Conservation (phyloP, 441 rosid species). For the Daphne laureola region DNA sequence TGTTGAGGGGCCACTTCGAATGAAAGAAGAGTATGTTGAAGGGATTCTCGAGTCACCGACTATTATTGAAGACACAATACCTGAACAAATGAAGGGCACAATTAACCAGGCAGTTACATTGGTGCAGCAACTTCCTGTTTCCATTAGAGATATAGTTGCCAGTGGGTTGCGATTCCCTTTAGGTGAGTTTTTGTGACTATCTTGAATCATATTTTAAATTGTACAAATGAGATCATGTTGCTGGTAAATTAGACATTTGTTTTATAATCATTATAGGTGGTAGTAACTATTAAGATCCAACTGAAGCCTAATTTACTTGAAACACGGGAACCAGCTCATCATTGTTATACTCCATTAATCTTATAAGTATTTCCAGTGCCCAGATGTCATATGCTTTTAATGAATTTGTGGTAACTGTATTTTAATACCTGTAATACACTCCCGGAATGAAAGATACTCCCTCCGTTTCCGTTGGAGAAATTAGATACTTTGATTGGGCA, state of each 20-base stretch:
- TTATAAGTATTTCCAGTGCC: neutral
- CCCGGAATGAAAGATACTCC: too few species aligned
- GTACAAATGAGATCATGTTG: slow-evolving; percentile 1
- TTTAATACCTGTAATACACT: neutral
- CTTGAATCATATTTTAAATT: neutral
- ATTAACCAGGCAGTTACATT: slow-evolving; percentile 56
- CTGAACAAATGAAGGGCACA: slow-evolving; percentile 72
- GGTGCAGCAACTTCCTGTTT: slow-evolving; percentile 69
- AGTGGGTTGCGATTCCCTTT: slow-evolving; percentile 69
- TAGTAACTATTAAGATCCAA: neutral
- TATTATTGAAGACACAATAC: slow-evolving; percentile 66
- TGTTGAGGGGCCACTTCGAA: slow-evolving; percentile 81
- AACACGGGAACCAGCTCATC: slow-evolving; percentile 1
- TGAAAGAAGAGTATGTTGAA: slow-evolving; percentile 82
- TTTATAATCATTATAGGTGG: neutral
- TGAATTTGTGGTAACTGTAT: slow-evolving; percentile 1
- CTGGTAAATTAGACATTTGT: neutral
- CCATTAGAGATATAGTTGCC: slow-evolving; percentile 53
- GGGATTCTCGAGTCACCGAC: slow-evolving; percentile 69
- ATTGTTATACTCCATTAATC: neutral
- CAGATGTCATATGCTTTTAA: neutral
- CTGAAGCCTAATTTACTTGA: slow-evolving; percentile 1
- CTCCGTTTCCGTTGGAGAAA: too few species aligned
- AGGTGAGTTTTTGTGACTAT: slow-evolving; percentile 34
- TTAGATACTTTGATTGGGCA: too few species aligned